A percentile compares a stretch with the other conserved stretches of the same genome.
These are phyloP conservation scores for Phytopythium sindhum DNA, from an alignment of 352 stramenopile genomes.

Conservation along the genomic window DNA sequence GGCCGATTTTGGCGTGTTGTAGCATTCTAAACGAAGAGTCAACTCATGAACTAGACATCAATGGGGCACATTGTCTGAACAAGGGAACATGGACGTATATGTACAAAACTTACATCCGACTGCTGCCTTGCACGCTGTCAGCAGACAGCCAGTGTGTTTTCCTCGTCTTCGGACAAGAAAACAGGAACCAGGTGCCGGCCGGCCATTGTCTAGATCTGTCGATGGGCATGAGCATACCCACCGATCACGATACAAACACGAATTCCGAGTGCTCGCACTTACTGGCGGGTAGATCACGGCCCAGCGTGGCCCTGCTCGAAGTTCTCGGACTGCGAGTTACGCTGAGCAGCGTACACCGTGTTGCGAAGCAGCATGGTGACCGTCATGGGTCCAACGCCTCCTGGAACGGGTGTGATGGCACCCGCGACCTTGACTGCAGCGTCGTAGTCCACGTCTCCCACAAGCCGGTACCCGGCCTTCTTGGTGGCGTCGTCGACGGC, in stretches of 20 bases:
- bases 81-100: conserved; percentile 3
- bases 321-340: background rate
- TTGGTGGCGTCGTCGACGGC: conserved; percentile 84
- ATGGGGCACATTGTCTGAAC: background rate
- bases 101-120: conserved; percentile 2
- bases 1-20: too few species aligned
- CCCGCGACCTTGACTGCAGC: conserved; percentile 77
- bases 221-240: background rate
- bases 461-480: conserved; percentile 89
- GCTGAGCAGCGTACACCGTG: conserved; percentile 51
- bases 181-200: background rate
- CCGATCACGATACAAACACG: background rate
- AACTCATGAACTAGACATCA: background rate
- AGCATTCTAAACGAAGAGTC: background rate
- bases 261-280: background rate
- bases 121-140: conserved; percentile 2
- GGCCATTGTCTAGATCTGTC: background rate
- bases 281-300: background rate
- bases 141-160: background rate
- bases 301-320: background rate
- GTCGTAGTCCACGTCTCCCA: conserved; percentile 97
- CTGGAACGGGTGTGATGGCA: conserved; percentile 97
- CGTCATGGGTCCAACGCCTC: conserved; percentile 97
- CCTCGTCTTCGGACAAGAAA: background rate
- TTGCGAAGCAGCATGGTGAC: conserved; percentile 93